phyloP scores from a whole-genome alignment of 164 flowering plant genomes.

The Magnolia kwangsiensis region DNA sequence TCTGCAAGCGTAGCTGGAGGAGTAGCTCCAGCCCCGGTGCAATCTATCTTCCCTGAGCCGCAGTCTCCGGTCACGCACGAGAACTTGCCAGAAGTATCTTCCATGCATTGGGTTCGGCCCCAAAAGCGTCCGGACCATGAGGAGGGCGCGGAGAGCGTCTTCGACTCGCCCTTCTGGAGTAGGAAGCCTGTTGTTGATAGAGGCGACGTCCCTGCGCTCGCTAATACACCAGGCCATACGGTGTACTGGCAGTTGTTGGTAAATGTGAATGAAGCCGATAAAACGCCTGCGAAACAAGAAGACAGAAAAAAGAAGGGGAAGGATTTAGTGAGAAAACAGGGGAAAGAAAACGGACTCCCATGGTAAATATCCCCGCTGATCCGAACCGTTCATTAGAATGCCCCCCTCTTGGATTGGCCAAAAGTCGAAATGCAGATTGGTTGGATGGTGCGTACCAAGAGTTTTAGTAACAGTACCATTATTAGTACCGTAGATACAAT shows the following conservation, averaged over 20 bases:
- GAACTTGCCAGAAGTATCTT: slow-evolving; percentile 58
- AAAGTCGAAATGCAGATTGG: no score
- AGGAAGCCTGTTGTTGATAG: slow-evolving; percentile 75
- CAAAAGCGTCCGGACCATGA: slow-evolving; percentile 88
- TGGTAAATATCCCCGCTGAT: no score
- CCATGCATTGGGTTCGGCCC: slow-evolving; percentile 73
- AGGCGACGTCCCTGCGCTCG: slow-evolving; percentile 61
- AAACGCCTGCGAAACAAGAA: slow-evolving; percentile 19
- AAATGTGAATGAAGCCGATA: slow-evolving; percentile 55
- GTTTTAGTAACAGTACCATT: no score
- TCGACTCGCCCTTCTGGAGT: slow-evolving; percentile 48
- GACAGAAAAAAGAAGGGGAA: not conserved
- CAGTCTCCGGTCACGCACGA: slow-evolving; percentile 87
- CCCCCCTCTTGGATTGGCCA: no score
- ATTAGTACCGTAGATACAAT: no score
- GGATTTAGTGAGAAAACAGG: not conserved
- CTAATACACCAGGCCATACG: slow-evolving; percentile 82
- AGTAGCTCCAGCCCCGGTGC: slow-evolving; percentile 58
- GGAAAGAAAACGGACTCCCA: not conserved
- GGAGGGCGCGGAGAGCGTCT: slow-evolving; percentile 43
- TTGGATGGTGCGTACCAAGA: no score
- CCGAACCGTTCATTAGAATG: no score
- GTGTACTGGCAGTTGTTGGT: slow-evolving; percentile 62
- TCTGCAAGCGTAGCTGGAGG: slow-evolving; percentile 91
- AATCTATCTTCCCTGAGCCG: slow-evolving; percentile 66